phyloP scores from a whole-genome alignment of 805 yeast genomes.

The Schwanniomyces sp. region DNA sequence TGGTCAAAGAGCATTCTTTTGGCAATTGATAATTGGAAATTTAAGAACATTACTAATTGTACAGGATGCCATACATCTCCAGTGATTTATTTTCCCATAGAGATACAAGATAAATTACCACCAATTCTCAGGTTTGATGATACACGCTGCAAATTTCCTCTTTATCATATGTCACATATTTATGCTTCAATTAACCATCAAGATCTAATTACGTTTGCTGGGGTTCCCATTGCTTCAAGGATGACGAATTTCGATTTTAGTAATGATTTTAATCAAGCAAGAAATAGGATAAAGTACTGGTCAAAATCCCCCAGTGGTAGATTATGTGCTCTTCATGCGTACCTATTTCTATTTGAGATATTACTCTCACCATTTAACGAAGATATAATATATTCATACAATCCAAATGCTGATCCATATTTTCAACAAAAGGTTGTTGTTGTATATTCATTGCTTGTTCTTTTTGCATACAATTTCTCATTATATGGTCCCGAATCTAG shows the following conservation, averaged over 20 bases:
- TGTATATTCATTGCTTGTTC: constrained; percentile 39
- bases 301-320: constrained; percentile 48
- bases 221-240: constrained; percentile 31
- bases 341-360: constrained; percentile 61
- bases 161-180: constrained; percentile 28
- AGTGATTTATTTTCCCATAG: constrained; percentile 9
- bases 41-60: constrained; percentile 18
- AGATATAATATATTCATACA: constrained; percentile 45
- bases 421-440: constrained; percentile 39
- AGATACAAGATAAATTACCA: constrained; percentile 13
- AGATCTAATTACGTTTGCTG: constrained; percentile 29
- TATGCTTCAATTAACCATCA: constrained; percentile 28
- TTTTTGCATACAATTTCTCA: constrained; percentile 55
- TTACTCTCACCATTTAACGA: constrained; percentile 54
- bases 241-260: constrained; percentile 58
- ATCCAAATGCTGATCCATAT: constrained; percentile 52
- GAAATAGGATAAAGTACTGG: constrained; percentile 48
- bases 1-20: constrained; percentile 27
- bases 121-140: constrained; percentile 18
- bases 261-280: constrained; percentile 48
- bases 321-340: constrained; percentile 59
- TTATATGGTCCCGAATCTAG: constrained; percentile 47
- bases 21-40: constrained; percentile 30
- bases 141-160: constrained; percentile 23
- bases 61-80: constrained; percentile 19